Conservation (phyloP, 805 yeast species). For the Yarrowia osloensis region DNA sequence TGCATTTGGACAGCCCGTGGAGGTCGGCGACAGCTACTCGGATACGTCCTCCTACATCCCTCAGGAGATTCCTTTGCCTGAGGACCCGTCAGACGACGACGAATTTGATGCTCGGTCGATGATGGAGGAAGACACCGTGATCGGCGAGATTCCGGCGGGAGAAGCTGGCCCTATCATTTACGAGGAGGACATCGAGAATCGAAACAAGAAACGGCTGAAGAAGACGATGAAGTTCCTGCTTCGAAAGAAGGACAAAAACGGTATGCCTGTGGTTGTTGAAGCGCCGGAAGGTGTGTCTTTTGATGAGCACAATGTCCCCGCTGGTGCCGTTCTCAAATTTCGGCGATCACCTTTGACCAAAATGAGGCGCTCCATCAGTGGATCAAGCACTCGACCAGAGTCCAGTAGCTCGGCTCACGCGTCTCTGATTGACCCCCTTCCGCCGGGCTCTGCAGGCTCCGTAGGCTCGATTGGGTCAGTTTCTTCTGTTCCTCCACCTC, state of each 20-base stretch:
- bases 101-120: slow-evolving; percentile 6
- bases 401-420: background rate
- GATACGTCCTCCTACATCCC: background rate
- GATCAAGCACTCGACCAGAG: background rate
- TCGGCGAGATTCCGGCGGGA: background rate
- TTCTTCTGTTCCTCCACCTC: background rate
- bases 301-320: background rate
- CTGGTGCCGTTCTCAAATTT: slow-evolving; percentile 8
- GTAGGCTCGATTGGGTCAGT: background rate
- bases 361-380: background rate
- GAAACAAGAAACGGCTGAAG: slow-evolving; percentile 31
- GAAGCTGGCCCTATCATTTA: background rate
- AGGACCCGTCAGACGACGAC: slow-evolving; percentile 15
- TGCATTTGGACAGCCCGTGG: slow-evolving; percentile 1
- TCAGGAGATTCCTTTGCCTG: slow-evolving; percentile 11
- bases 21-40: background rate
- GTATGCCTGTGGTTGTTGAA: background rate
- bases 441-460: background rate
- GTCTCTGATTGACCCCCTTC: background rate
- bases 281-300: background rate
- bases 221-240: slow-evolving; percentile 33
- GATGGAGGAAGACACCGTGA: slow-evolving; percentile 16
- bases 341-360: slow-evolving; percentile 9
- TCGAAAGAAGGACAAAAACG: background rate
- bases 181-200: slow-evolving; percentile 29